These are phyloP conservation scores for Sphagnum contortum DNA, from an alignment of 225 moss, liverwort and hornwort species.

Conservation along the genomic window DNA sequence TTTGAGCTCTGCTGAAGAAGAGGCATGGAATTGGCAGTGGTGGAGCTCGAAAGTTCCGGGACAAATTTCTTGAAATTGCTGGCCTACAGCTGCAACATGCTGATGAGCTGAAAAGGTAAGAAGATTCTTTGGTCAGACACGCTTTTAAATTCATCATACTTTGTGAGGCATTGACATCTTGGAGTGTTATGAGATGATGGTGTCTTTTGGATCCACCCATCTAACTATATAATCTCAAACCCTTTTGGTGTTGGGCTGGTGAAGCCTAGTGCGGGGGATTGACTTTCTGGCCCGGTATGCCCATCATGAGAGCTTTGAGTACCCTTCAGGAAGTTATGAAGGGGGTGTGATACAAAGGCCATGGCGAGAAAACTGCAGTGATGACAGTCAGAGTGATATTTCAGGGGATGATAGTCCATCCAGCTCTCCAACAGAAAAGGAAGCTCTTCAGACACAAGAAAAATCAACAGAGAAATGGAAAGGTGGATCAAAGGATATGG, in stretches of 20 bases:
- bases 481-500: constrained; percentile 8
- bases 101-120: constrained; percentile 71
- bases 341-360: constrained; percentile 80
- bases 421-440: constrained; percentile 2
- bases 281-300: constrained; percentile 85
- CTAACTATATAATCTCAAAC: not conserved
- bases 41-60: constrained; percentile 70
- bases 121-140: not conserved
- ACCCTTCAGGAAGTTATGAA: constrained; percentile 40
- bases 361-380: constrained; percentile 40
- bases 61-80: constrained; percentile 72
- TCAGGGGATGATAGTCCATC: constrained; percentile 16
- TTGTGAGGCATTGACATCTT: no score
- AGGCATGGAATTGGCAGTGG: constrained; percentile 27
- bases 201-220: not conserved
- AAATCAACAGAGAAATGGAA: constrained; percentile 4
- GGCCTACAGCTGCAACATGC: constrained; percentile 71
- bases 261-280: constrained; percentile 83
- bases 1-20: no score
- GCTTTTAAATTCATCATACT: no score
- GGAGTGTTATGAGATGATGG: no score
- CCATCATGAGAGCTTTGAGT: constrained; percentile 72
- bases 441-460: constrained; percentile 2
- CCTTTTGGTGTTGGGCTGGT: constrained; percentile 11
- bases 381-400: constrained; percentile 25